Evolutionary conservation across 768 basidiomycete species (phyloP), one percentile per base, ranked within the genome.

Genomic region (Psilocybe cubensis): DNA sequence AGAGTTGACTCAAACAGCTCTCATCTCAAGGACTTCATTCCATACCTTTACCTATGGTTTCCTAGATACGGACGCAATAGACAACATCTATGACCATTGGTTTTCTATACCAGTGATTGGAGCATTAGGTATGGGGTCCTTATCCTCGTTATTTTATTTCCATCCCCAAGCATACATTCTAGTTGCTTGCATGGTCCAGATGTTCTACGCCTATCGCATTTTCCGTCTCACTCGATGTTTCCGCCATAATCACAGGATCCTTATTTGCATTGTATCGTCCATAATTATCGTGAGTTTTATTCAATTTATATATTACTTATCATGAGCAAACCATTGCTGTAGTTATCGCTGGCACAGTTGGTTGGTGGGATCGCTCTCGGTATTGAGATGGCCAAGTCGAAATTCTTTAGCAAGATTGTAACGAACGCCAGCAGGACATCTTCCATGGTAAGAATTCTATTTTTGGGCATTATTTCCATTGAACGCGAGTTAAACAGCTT

Each of bases 331-430:
- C 27, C 31, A 40, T 42, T 31, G 10, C 11, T 33, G 27, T 29
- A 59, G 58, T 33, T 59, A 23, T 43, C 58, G 14, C 31, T 52
- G 14, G 31, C 35, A 4, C 52, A 59, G 29, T 35, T 59, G 9
- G 47, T 29, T 28, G 58, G 58, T 38, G 58, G 53, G 4, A 54
- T 55, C 21, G 24, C 40, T n/a, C 48, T 53, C 12, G 58, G 58
- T 5, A 40, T 59, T 27, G n/a, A 38, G n/a, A 38, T 38, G 35
- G 35, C 35, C 5, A 11, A 38, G 1, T n/a, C n/a, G 35, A n/a
- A 11, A 17, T 17, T 38, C 4, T 38, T 38, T n/a, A 38, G 7
- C 35, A 17, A 38, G n/a, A 38, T 59, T 42, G 47, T 48, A n/a
- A 46, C 43, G 21, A 31, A 24, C 29, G 21, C 24, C 17, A 20